Conservation (phyloP, 352 stramenopile species). For the Phytopythium helicoides region DNA sequence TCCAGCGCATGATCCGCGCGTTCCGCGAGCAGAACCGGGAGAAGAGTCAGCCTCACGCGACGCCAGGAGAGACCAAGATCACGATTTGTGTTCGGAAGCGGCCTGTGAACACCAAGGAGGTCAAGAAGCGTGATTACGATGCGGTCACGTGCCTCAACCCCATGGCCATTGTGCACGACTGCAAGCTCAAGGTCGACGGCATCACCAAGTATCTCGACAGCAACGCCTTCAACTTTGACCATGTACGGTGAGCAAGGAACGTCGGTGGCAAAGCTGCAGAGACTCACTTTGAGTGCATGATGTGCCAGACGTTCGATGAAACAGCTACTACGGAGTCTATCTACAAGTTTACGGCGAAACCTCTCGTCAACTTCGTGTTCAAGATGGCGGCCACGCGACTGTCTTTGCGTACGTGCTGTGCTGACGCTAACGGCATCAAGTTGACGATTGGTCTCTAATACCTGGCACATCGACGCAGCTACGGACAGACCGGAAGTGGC, state of each 20-base stretch:
- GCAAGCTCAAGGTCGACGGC: conserved; percentile 97
- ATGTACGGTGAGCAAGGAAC: conserved; percentile 34
- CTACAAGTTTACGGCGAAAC: conserved; percentile 89
- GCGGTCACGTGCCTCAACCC: conserved; percentile 95
- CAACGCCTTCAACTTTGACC: conserved; percentile 92
- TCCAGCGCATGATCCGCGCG: conserved; percentile 89
- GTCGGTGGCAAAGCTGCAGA: conserved; percentile 21
- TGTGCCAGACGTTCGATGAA: conserved; percentile 92
- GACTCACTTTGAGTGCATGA: conserved; percentile 19
- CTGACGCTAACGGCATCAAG: no score
- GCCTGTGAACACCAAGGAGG: conserved; percentile 91
- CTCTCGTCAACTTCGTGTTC: conserved; percentile 95
- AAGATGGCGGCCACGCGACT: conserved; percentile 90
- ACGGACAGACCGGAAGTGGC: conserved; percentile 92
- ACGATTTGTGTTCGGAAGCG: conserved; percentile 96
- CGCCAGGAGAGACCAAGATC: conserved; percentile 85
- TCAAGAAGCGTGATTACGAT: conserved; percentile 94
- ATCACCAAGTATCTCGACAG: conserved; percentile 99
- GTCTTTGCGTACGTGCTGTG: conserved; percentile 91
- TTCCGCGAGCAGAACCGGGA: conserved; percentile 80
- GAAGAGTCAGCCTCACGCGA: conserved; percentile 42
- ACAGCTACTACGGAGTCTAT: conserved; percentile 91
- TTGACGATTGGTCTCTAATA: background rate
- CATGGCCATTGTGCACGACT: conserved; percentile 94
- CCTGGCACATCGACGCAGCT: conserved; percentile 17